phyloP scores from a whole-genome alignment of 106 monocot genomes.

The Dioscorea zingiberensis region DNA sequence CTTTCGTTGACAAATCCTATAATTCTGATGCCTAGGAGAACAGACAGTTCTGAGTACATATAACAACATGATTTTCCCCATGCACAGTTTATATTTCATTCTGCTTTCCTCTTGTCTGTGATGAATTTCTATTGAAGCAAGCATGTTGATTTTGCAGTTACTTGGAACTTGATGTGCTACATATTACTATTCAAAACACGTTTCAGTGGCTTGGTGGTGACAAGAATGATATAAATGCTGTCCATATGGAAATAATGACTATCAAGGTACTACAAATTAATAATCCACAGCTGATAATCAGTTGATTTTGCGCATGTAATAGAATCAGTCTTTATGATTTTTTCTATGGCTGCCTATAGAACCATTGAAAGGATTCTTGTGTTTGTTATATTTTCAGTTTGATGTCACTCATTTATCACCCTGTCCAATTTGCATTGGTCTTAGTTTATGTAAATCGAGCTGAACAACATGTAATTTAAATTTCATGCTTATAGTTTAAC shows the following conservation, averaged over 20 bases:
- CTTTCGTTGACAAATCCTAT: conserved; percentile 78
- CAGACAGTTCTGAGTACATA: conserved; percentile 83
- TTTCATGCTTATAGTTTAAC: no score
- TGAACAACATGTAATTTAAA: no score
- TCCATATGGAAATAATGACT: conserved; percentile 75
- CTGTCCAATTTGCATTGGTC: no score
- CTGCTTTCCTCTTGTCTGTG: no score
- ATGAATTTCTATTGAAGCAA: no score
- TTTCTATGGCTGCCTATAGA: no score
- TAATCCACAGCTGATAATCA: neutral
- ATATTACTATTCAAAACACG: conserved; percentile 73
- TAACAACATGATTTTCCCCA: neutral
- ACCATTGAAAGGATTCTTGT: no score
- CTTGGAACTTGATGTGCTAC: conserved; percentile 82
- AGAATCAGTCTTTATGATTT: no score
- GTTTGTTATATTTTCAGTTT: no score
- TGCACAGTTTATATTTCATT: no score
- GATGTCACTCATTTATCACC: no score
- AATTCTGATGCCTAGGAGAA: conserved; percentile 81
- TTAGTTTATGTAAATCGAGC: no score
- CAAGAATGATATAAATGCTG: conserved; percentile 62
- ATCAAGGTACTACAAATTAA: conserved; percentile 47
- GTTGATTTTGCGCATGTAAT: neutral
- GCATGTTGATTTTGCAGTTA: conserved; percentile 43
- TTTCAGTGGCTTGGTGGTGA: conserved; percentile 84